phyloP scores from a whole-genome alignment of 1,284 basidiomycete species.

The Singerocomus inundabilis region DNA sequence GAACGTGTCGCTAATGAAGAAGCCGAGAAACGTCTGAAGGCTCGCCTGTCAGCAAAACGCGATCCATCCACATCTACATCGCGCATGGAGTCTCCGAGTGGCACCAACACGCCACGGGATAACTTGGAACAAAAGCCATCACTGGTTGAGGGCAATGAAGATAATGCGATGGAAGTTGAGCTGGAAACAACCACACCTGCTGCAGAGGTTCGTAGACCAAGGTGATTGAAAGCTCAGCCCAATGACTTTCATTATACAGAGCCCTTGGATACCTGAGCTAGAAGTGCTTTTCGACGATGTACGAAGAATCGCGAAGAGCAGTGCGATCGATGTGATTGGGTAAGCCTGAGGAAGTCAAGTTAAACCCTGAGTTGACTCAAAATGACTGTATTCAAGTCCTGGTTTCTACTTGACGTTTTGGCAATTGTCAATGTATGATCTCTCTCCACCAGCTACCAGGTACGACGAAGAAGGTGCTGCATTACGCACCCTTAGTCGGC shows the following conservation, averaged over 20 bases:
- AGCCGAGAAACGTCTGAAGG: slow-evolving; percentile 73
- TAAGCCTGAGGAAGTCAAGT: slow-evolving; percentile 36
- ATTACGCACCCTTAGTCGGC: slow-evolving; percentile 56
- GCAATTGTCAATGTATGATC: slow-evolving; percentile 89
- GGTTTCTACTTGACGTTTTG: slow-evolving; percentile 94
- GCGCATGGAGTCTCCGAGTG: slow-evolving; percentile 60
- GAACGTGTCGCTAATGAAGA: slow-evolving; percentile 67
- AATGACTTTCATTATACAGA: slow-evolving; percentile 39
- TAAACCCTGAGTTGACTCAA: slow-evolving; percentile 4
- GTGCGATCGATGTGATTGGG: slow-evolving; percentile 69
- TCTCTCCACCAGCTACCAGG: slow-evolving; percentile 65
- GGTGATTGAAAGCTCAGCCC: slow-evolving; percentile 1
- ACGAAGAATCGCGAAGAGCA: slow-evolving; percentile 62
- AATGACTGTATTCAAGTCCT: slow-evolving; percentile 47
- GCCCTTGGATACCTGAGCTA: slow-evolving; percentile 76
- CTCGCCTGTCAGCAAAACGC: slow-evolving; percentile 71
- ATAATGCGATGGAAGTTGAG: slow-evolving; percentile 55
- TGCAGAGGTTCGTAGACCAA: slow-evolving; percentile 23
- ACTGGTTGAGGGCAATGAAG: slow-evolving; percentile 41
- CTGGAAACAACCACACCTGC: slow-evolving; percentile 13
- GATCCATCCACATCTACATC: slow-evolving; percentile 57
- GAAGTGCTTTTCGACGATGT: slow-evolving; percentile 68
- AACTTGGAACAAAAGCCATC: slow-evolving; percentile 36
- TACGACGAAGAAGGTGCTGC: slow-evolving; percentile 69
- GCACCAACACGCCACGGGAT: slow-evolving; percentile 36